These are phyloP conservation scores for Pistacia atlantica DNA, from an alignment of 345 rosid genomes.

Conservation along the genomic window DNA sequence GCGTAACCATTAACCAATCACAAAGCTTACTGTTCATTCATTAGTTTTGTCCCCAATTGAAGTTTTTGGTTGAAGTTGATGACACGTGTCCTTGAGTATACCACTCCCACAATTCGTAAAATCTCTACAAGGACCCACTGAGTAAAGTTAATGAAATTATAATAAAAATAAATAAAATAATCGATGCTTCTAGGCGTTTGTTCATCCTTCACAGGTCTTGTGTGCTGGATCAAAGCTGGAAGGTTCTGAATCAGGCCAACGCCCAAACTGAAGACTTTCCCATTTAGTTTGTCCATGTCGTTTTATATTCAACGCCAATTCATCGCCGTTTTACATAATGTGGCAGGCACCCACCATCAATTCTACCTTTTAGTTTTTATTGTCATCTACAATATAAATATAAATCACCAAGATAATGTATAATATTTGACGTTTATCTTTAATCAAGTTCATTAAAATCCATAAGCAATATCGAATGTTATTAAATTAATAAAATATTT, in stretches of 20 bases:
- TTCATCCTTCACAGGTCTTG: neutral
- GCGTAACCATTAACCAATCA: conserved; percentile 14
- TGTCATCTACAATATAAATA: no score
- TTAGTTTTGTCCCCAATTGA: neutral
- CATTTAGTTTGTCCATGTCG: neutral
- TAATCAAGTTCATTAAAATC: no score
- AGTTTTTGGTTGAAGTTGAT: neutral
- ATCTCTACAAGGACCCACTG: conserved; percentile 13
- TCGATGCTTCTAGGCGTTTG: conserved; percentile 5
- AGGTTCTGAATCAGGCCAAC: conserved; percentile 14
- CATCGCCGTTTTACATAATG: no score
- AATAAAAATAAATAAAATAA: no score
- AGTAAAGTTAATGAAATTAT: neutral
- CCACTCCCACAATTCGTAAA: conserved; percentile 8
- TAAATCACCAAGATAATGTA: no score
- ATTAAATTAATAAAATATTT: no score
- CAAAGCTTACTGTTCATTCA: conserved; percentile 13
- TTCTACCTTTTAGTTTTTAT: no score
- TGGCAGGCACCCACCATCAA: no score
- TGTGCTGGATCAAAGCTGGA: conserved; percentile 45
- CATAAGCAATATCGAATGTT: no score
- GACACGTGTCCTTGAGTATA: conserved; percentile 26
- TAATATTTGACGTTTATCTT: no score
- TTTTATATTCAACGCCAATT: neutral
- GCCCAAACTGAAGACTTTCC: conserved; percentile 17